A percentile compares a stretch with the other conserved stretches of the same genome.
Evolutionary conservation across 192 early-diverging fungal genomes (phyloP).

Genomic region (Spinellus fusiger): DNA sequence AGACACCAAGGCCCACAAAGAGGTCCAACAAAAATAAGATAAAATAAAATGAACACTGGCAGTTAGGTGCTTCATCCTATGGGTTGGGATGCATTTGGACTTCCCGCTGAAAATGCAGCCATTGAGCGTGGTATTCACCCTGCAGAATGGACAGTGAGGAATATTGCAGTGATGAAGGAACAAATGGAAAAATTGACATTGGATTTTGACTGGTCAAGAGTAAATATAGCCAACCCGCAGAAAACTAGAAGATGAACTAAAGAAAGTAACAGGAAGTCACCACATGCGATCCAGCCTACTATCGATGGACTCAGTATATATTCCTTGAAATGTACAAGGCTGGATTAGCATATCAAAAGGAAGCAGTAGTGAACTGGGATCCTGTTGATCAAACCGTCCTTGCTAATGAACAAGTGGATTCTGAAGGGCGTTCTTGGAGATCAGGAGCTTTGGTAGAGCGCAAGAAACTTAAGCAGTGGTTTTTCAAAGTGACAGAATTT

Average conservation of each 20-base stretch:
- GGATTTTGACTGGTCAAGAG: slow-evolving; percentile 89
- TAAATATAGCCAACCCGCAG: slow-evolving; percentile 11
- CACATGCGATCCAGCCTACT: slow-evolving; percentile 85
- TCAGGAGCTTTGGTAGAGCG: slow-evolving; percentile 90
- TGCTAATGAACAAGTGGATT: slow-evolving; percentile 93
- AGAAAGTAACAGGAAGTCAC: slow-evolving; percentile 57
- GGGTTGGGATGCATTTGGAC: slow-evolving; percentile 97
- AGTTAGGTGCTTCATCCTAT: slow-evolving; percentile 80
- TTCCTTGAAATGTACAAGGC: slow-evolving; percentile 75
- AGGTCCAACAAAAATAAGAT: no score
- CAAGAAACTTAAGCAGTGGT: slow-evolving; percentile 85
- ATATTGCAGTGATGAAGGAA: slow-evolving; percentile 79
- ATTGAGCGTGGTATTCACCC: slow-evolving; percentile 77
- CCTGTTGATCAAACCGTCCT: slow-evolving; percentile 92
- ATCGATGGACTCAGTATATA: slow-evolving; percentile 90
- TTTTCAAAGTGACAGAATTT: slow-evolving; percentile 81
- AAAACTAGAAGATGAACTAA: background rate
- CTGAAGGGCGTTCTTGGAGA: slow-evolving; percentile 80
- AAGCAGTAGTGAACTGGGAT: slow-evolving; percentile 95
- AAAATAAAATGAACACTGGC: no score
- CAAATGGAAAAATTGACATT: slow-evolving; percentile 70
- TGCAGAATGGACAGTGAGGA: slow-evolving; percentile 72
- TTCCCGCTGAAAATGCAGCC: slow-evolving; percentile 98
- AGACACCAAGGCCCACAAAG: no score
- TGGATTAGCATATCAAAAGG: slow-evolving; percentile 82